phyloP scores from a whole-genome alignment of 768 basidiomycete genomes.

The Pisolithus tinctorius region DNA sequence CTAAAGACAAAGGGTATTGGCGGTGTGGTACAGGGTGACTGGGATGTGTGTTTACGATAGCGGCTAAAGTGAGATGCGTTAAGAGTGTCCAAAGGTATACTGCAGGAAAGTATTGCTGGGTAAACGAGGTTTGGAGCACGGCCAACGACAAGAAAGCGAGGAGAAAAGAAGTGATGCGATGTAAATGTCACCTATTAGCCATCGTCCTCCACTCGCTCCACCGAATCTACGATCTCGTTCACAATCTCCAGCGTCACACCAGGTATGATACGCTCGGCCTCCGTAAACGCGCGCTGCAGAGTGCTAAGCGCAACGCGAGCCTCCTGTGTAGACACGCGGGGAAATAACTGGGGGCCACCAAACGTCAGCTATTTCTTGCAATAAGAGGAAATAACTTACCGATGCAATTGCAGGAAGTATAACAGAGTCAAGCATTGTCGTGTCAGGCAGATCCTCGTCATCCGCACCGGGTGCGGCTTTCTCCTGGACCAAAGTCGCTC shows the following conservation, averaged over 20 bases:
- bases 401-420: conserved; percentile 94
- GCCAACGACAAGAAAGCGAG: conserved; percentile 11
- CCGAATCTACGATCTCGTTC: conserved; percentile 90
- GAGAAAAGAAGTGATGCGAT: conserved; percentile 11
- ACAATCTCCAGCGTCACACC: conserved; percentile 91
- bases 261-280: conserved; percentile 92
- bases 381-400: conserved; percentile 40
- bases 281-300: conserved; percentile 87
- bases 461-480: conserved; percentile 33
- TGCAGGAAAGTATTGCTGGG: neutral
- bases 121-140: conserved; percentile 14
- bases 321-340: conserved; percentile 88
- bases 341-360: conserved; percentile 61
- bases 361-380: conserved; percentile 4
- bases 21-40: neutral
- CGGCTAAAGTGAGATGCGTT: conserved; percentile 4
- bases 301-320: conserved; percentile 80
- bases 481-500: conserved; percentile 32
- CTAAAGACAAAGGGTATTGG: conserved; percentile 8
- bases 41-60: conserved; percentile 12
- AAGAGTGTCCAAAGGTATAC: neutral
- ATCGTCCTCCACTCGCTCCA: conserved; percentile 83
- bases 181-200: conserved; percentile 17
- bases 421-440: conserved; percentile 94
- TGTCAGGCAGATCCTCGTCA: conserved; percentile 60